These are phyloP conservation scores for Lecanicillium sp. DNA, from an alignment of 2,329 filamentous ascomycete genomes.

Conservation along the genomic window DNA sequence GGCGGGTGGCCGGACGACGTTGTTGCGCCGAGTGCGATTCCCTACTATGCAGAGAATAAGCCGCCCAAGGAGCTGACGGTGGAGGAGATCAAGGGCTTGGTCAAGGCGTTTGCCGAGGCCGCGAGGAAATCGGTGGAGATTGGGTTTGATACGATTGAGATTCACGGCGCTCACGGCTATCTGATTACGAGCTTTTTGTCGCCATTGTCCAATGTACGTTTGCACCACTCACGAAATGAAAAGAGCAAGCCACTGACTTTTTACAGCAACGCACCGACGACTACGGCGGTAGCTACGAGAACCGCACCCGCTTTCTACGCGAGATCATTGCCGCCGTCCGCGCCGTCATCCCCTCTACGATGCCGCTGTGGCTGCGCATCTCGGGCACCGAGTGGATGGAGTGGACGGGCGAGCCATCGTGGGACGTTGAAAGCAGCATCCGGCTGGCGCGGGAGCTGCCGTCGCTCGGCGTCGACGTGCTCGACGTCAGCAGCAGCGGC, in stretches of 20 bases:
- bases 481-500: constrained; percentile 76
- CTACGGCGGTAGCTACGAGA: constrained; percentile 60
- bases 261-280: constrained; percentile 48
- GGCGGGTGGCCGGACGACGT: constrained; percentile 53
- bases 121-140: constrained; percentile 55
- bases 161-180: constrained; percentile 59
- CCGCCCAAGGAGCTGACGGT: constrained; percentile 60
- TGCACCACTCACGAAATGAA: too few species aligned
- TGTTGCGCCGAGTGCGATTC: constrained; percentile 40
- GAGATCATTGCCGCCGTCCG: constrained; percentile 46
- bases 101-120: constrained; percentile 52
- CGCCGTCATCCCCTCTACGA: constrained; percentile 41
- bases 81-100: constrained; percentile 58
- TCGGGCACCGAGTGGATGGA: constrained; percentile 60
- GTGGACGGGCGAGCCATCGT: constrained; percentile 37
- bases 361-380: constrained; percentile 52
- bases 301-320: constrained; percentile 53
- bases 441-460: constrained; percentile 58
- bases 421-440: constrained; percentile 57
- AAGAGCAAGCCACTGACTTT: background rate
- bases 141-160: constrained; percentile 71
- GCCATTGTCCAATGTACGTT: constrained; percentile 48
- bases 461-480: constrained; percentile 66
- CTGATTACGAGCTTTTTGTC: constrained; percentile 59
- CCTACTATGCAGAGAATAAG: constrained; percentile 55